A percentile compares a stretch with the other conserved stretches of the same genome.
phyloP scores from a whole-genome alignment of 108 stramenopile species.

The Pseudonitzschia pungens region DNA sequence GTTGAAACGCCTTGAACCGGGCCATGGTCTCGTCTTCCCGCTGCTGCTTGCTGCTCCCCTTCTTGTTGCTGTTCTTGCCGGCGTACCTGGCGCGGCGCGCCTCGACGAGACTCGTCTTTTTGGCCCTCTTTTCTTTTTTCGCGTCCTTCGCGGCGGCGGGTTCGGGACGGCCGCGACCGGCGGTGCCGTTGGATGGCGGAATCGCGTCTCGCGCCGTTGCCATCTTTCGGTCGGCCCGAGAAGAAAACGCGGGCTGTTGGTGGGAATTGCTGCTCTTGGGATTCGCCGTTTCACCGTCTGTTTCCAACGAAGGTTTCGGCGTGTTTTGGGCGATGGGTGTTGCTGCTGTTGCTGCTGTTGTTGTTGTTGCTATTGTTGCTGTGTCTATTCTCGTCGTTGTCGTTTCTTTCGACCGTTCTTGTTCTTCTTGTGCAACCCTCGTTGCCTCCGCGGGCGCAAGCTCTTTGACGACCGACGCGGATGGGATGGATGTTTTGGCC shows the following conservation, averaged over 20 bases:
- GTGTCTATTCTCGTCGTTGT: not conserved
- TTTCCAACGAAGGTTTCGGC: not conserved
- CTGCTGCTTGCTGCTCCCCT: constrained; percentile 29
- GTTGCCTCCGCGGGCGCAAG: not conserved
- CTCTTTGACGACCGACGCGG: not conserved
- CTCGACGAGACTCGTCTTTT: constrained; percentile 53
- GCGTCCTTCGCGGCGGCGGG: not conserved
- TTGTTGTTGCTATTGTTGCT: not conserved
- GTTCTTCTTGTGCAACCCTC: not conserved
- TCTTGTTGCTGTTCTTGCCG: constrained; percentile 20
- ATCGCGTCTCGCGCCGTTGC: not conserved
- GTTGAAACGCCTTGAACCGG: constrained; percentile 66
- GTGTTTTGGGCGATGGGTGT: not conserved
- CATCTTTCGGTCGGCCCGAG: not conserved
- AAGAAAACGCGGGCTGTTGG: not conserved
- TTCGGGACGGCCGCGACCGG: not conserved
- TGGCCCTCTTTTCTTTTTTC: constrained; percentile 1
- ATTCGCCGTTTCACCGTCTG: not conserved
- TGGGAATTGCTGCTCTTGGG: not conserved
- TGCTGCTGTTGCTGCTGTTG: not conserved
- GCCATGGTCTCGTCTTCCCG: constrained; percentile 74
- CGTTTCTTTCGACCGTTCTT: not conserved
- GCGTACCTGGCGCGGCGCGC: constrained; percentile 68
- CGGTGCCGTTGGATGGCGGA: not conserved
- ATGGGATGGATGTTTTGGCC: not conserved